Percentiles rank a stretch among this genome's conserved stretches.
Evolutionary conservation across 202 grass and related monocot species (phyloP).

Genomic region (Schoenoplectus triqueter): DNA sequence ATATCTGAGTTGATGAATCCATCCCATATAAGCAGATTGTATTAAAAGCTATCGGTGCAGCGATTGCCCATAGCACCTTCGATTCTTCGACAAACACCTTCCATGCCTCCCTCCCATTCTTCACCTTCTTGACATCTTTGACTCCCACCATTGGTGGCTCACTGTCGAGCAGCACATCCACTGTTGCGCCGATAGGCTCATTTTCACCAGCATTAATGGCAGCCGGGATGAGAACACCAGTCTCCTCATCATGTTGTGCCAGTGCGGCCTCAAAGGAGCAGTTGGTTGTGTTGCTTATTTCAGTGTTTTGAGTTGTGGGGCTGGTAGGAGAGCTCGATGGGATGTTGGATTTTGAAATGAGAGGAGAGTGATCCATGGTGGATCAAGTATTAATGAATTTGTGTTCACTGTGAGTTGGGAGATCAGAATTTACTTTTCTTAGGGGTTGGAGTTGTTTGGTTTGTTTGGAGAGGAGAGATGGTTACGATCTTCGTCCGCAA

Average conservation of each 20-base stretch:
- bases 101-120: slow-evolving; percentile 41
- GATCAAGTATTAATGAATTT: neutral
- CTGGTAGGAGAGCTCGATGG: neutral
- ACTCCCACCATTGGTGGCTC: neutral
- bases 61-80: slow-evolving; percentile 66
- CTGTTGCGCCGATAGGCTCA: slow-evolving; percentile 10
- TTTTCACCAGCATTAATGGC: slow-evolving; percentile 29
- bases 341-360: slow-evolving; percentile 34
- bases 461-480: slow-evolving; percentile 24
- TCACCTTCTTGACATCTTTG: slow-evolving; percentile 45
- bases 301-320: neutral
- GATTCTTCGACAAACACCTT: slow-evolving; percentile 58
- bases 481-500: too few relatives aligned
- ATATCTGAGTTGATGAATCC: slow-evolving; percentile 90
- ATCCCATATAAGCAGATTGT: slow-evolving; percentile 76
- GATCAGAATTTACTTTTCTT: slow-evolving; percentile 47
- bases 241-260: slow-evolving; percentile 37
- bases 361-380: slow-evolving; percentile 49
- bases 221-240: neutral
- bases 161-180: neutral
- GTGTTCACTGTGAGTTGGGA: slow-evolving; percentile 11
- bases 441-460: slow-evolving; percentile 37
- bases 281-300: neutral
- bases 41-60: slow-evolving; percentile 80
- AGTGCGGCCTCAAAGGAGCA: neutral